A percentile compares a stretch with the other conserved stretches of the same genome.
These are phyloP conservation scores for Gillenia trifoliata DNA, from an alignment of 306 rosid species.

Conservation along the genomic window DNA sequence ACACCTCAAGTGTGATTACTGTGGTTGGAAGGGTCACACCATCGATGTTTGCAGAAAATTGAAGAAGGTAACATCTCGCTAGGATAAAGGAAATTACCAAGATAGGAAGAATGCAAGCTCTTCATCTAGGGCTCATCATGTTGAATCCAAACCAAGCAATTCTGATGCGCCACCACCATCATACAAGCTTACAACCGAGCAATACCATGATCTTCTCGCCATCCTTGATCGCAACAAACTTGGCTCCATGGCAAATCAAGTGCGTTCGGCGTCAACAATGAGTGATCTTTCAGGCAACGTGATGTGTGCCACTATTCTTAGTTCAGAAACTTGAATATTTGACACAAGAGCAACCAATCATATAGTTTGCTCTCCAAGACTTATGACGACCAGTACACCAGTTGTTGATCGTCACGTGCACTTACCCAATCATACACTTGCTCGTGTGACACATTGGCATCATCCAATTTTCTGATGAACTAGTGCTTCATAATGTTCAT, in stretches of 20 bases:
- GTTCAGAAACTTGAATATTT: too few species aligned
- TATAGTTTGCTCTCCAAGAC: not conserved
- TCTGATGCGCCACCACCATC: not conserved
- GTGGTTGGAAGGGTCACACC: not conserved
- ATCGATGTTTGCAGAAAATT: not conserved
- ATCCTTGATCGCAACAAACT: too few species aligned
- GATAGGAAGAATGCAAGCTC: too few species aligned
- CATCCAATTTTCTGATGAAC: too few species aligned
- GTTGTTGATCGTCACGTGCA: too few species aligned
- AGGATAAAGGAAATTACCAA: not conserved
- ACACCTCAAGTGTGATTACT: not conserved
- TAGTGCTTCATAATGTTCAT: too few species aligned
- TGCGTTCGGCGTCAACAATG: not conserved
- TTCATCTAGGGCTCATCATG: not conserved
- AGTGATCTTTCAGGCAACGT: not conserved
- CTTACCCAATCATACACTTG: not conserved
- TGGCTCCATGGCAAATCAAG: slow-evolving; percentile 2
- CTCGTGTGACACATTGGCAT: too few species aligned
- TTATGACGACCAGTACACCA: not conserved
- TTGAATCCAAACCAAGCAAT: not conserved
- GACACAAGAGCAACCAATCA: not conserved
- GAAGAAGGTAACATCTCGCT: accelerated
- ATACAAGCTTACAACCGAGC: not conserved
- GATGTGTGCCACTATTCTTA: not conserved
- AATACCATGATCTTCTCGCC: not conserved